Evolutionary conservation across 768 basidiomycete genomes (phyloP).

Genomic region (Lyophyllum atratum): DNA sequence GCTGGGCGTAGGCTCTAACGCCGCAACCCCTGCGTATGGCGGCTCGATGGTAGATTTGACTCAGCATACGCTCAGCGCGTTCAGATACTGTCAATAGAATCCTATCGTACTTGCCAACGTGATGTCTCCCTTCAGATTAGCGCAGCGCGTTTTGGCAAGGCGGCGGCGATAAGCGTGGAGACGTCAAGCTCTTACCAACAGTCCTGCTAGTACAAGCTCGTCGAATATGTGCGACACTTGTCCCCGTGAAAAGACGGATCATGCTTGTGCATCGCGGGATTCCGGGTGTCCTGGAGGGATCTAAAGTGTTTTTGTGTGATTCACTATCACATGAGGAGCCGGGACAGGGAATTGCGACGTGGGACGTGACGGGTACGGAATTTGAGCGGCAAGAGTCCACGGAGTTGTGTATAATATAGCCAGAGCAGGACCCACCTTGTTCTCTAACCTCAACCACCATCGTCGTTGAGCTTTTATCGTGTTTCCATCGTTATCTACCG

Average conservation of each 20-base stretch:
- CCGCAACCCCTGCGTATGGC: neutral
- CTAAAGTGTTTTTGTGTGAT: neutral
- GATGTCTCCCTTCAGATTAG: neutral
- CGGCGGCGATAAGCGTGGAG: constrained; percentile 5
- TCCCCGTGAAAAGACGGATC: neutral
- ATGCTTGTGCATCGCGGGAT: neutral
- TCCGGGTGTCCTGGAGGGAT: constrained; percentile 1
- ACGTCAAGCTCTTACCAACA: neutral
- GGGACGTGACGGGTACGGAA: constrained; percentile 9
- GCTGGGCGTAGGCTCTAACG: neutral
- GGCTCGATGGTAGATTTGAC: neutral
- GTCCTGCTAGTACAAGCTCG: neutral
- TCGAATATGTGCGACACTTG: neutral
- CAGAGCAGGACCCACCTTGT: neutral
- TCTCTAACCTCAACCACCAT: constrained; percentile 1
- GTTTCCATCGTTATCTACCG: constrained; percentile 5
- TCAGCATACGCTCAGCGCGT: neutral
- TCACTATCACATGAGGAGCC: constrained; percentile 14
- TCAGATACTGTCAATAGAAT: neutral
- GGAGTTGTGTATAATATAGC: neutral
- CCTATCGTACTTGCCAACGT: neutral
- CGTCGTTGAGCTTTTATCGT: constrained; percentile 1
- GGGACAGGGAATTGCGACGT: neutral
- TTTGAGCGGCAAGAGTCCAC: constrained; percentile 16
- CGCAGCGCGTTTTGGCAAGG: neutral